These are phyloP conservation scores for Sapria himalayana DNA, from an alignment of 345 rosid species.

Conservation along the genomic window DNA sequence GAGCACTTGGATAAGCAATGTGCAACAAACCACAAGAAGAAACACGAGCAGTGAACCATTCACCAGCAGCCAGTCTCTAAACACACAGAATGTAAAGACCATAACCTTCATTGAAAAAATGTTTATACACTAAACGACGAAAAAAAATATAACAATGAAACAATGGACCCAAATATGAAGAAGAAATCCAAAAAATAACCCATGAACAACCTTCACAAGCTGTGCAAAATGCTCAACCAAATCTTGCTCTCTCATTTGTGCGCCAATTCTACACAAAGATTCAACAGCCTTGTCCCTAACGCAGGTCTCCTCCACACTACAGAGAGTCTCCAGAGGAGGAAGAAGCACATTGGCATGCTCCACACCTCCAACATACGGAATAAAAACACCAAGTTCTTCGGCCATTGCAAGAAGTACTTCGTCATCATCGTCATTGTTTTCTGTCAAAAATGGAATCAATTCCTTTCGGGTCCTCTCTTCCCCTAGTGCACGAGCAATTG, in stretches of 20 bases:
- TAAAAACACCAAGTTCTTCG: slow-evolving; percentile 74
- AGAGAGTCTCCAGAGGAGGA: slow-evolving; percentile 68
- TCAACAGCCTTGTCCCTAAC: slow-evolving; percentile 83
- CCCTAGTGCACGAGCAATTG: slow-evolving; percentile 91
- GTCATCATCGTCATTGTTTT: slow-evolving; percentile 87
- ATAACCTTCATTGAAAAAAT: not conserved
- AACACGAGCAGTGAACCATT: slow-evolving; percentile 94
- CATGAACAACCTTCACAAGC: slow-evolving; percentile 48
- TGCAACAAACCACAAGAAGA: slow-evolving; percentile 85
- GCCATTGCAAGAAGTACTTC: slow-evolving; percentile 97
- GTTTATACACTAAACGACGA: not conserved
- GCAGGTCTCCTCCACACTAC: slow-evolving; percentile 80
- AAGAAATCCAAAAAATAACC: not conserved
- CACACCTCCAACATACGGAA: slow-evolving; percentile 81
- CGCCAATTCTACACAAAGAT: slow-evolving; percentile 65
- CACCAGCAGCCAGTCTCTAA: slow-evolving; percentile 89
- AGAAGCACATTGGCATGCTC: slow-evolving; percentile 62
- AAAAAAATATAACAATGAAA: slow-evolving; percentile 1
- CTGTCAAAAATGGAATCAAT: slow-evolving; percentile 68
- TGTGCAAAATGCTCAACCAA: slow-evolving; percentile 61
- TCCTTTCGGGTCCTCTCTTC: slow-evolving; percentile 89
- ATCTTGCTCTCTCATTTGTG: slow-evolving; percentile 80
- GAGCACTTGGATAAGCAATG: slow-evolving; percentile 78
- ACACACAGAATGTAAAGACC: not conserved
- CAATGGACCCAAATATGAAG: not conserved